phyloP scores from a whole-genome alignment of 192 early-diverging fungal species.

The Podila minutissima region DNA sequence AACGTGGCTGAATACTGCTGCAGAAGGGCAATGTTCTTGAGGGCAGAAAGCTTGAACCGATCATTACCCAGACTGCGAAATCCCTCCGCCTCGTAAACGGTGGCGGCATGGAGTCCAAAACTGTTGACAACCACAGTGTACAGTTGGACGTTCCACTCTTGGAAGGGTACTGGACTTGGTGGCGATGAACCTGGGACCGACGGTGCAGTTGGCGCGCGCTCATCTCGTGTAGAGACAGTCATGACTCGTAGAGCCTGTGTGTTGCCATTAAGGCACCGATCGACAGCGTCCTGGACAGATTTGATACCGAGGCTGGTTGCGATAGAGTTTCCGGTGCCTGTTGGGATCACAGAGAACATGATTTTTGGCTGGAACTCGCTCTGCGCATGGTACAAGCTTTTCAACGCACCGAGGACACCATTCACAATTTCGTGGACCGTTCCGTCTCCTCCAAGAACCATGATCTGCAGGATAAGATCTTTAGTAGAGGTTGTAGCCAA shows the following conservation, averaged over 20 bases:
- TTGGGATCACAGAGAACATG: conserved; percentile 51
- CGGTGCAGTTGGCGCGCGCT: background rate
- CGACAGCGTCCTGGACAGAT: conserved; percentile 38
- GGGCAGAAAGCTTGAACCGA: conserved; percentile 52
- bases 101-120: conserved; percentile 62
- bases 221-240: conserved; percentile 36
- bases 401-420: conserved; percentile 43
- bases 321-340: conserved; percentile 60
- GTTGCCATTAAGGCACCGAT: conserved; percentile 37
- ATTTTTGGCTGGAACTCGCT: conserved; percentile 6
- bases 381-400: background rate
- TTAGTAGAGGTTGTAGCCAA: background rate
- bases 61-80: conserved; percentile 53
- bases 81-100: conserved; percentile 53
- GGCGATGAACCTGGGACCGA: background rate
- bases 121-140: conserved; percentile 56
- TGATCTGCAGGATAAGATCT: conserved; percentile 13
- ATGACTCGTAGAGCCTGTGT: conserved; percentile 36
- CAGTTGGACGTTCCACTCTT: conserved; percentile 29
- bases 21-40: conserved; percentile 41
- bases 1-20: conserved; percentile 51
- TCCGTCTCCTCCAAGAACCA: conserved; percentile 62
- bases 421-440: conserved; percentile 61
- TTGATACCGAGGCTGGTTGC: conserved; percentile 50
- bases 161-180: background rate